Evolutionary conservation across 2,329 filamentous ascomycete species (phyloP).

Genomic region (Apiospora saccharicola): DNA sequence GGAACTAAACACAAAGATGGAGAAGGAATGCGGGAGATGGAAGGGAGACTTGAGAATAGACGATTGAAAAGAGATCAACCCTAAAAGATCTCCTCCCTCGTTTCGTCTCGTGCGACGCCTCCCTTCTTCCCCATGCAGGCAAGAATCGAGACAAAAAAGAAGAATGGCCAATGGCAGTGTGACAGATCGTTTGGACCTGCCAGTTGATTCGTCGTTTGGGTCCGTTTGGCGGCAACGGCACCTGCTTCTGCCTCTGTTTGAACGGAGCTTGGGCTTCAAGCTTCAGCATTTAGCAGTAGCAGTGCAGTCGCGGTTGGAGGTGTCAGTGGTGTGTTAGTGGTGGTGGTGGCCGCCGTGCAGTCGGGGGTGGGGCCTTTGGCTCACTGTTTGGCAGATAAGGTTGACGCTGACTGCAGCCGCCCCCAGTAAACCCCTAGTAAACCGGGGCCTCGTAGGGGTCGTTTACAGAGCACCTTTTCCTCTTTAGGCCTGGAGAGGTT

Average conservation of each 20-base stretch:
- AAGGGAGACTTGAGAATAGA: neutral
- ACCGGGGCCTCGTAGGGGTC: neutral
- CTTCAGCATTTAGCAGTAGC: neutral
- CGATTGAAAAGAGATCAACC: slow-evolving; percentile 19
- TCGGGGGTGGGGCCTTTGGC: slow-evolving; percentile 2
- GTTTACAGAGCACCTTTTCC: slow-evolving; percentile 4
- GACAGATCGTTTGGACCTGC: slow-evolving; percentile 20
- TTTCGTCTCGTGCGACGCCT: slow-evolving; percentile 19
- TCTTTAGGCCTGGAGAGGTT: neutral
- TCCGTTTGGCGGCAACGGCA: slow-evolving; percentile 7
- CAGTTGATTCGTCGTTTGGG: slow-evolving; percentile 5
- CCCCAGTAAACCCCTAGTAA: neutral
- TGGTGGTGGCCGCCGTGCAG: neutral
- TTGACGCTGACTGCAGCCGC: slow-evolving; percentile 14
- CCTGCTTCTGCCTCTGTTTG: slow-evolving; percentile 2
- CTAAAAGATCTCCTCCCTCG: slow-evolving; percentile 20
- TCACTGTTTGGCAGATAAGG: slow-evolving; percentile 15
- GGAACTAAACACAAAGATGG: neutral
- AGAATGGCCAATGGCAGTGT: slow-evolving; percentile 8
- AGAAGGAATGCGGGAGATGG: slow-evolving; percentile 16
- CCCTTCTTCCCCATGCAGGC: slow-evolving; percentile 8
- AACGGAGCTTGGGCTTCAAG: neutral
- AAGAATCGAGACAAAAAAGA: neutral
- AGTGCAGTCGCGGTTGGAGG: neutral
- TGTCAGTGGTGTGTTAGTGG: neutral